These are phyloP conservation scores for Calonectria crousiana DNA, from an alignment of 2,329 filamentous ascomycete species.

Conservation along the genomic window DNA sequence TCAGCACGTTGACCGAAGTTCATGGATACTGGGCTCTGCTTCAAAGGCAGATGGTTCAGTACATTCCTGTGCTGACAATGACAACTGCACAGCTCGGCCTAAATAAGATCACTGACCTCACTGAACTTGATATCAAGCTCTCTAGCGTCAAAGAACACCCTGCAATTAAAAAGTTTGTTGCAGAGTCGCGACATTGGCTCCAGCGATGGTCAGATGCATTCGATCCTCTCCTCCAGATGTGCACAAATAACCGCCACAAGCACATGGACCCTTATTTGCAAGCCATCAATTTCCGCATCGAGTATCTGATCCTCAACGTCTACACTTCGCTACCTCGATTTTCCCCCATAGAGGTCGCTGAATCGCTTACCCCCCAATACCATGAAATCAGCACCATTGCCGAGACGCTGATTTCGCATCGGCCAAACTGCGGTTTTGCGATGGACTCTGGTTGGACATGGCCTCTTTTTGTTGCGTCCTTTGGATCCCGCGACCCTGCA, in stretches of 20 bases:
- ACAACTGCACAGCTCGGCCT: constrained; percentile 48
- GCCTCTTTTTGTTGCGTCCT: constrained; percentile 56
- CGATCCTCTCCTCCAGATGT: constrained; percentile 49
- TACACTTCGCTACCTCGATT: constrained; percentile 55
- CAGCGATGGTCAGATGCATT: constrained; percentile 55
- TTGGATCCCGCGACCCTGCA: constrained; percentile 54
- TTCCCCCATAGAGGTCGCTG: constrained; percentile 51
- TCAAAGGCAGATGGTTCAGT: constrained; percentile 52
- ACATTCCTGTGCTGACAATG: constrained; percentile 50
- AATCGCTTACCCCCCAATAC: constrained; percentile 56
- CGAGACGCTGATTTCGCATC: constrained; percentile 51
- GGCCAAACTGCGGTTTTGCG: constrained; percentile 55
- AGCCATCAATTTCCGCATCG: constrained; percentile 56
- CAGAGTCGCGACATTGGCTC: constrained; percentile 53
- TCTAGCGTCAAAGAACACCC: constrained; percentile 47
- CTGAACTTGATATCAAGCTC: constrained; percentile 47
- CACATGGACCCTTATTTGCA: constrained; percentile 47
- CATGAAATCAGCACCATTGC: constrained; percentile 55
- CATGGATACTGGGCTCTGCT: constrained; percentile 54
- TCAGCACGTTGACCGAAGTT: constrained; percentile 50
- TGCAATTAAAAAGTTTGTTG: constrained; percentile 48
- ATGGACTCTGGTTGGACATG: constrained; percentile 61
- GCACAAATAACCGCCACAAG: constrained; percentile 38
- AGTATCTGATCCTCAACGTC: constrained; percentile 57
- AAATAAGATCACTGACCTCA: constrained; percentile 40